Percentiles rank a stretch among this genome's conserved stretches.
Evolutionary conservation across 345 rosid species (phyloP).

Genomic region (Boechera divaricarpa): DNA sequence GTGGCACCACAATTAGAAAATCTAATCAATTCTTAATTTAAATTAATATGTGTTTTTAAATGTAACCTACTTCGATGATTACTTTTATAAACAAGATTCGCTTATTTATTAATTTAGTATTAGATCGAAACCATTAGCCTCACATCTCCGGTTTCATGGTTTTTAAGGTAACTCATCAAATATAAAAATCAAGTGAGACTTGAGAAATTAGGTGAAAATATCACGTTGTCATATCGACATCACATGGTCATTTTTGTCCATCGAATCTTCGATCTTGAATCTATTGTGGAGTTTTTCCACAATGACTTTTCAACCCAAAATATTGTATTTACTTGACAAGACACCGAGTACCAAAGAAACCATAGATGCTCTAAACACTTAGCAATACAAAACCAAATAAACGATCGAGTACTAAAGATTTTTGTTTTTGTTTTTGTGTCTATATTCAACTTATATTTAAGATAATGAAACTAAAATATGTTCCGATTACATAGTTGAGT

Average conservation of each 20-base stretch:
- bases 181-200: neutral
- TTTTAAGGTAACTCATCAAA: neutral
- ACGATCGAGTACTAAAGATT: too few species aligned
- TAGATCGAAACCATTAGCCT: conserved; percentile 13
- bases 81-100: neutral
- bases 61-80: neutral
- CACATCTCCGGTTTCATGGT: neutral
- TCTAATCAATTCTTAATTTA: neutral
- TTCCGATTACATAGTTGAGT: conserved; percentile 1
- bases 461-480: conserved; percentile 1
- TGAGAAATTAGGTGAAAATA: conserved; percentile 7
- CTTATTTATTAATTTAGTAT: neutral
- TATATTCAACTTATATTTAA: neutral
- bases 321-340: conserved; percentile 1
- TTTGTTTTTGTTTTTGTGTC: neutral
- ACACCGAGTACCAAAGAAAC: neutral
- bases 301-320: conserved; percentile 22
- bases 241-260: conserved; percentile 20
- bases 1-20: neutral
- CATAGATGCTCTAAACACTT: neutral
- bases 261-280: conserved; percentile 30
- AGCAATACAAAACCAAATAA: neutral
- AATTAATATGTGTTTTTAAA: neutral
- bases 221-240: conserved; percentile 26
- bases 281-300: conserved; percentile 9